phyloP scores from a whole-genome alignment of 2,329 filamentous ascomycete genomes.

The Didymella sp. region DNA sequence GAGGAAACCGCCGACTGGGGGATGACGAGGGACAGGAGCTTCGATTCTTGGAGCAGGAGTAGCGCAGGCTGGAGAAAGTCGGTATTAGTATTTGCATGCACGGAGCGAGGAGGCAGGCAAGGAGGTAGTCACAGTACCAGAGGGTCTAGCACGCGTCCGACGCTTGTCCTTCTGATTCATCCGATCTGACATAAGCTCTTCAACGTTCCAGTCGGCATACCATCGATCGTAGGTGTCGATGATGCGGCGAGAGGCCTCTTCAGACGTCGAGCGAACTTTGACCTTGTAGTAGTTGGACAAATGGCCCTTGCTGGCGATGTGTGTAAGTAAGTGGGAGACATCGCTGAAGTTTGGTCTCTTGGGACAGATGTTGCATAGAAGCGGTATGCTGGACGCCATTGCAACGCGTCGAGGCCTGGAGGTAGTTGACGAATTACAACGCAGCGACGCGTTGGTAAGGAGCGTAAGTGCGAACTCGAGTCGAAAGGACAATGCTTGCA shows the following conservation, averaged over 20 bases:
- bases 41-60: constrained; percentile 33
- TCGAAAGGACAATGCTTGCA: constrained; percentile 39
- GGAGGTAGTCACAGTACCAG: constrained; percentile 35
- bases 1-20: constrained; percentile 36
- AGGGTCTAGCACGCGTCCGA: constrained; percentile 53
- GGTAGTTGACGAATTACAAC: too few species aligned
- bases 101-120: constrained; percentile 11
- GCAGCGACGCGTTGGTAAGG: constrained; percentile 30
- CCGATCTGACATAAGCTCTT: constrained; percentile 76
- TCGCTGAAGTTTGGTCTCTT: constrained; percentile 84
- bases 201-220: constrained; percentile 76
- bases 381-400: constrained; percentile 63
- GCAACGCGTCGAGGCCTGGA: constrained; percentile 28
- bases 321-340: constrained; percentile 88
- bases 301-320: constrained; percentile 92
- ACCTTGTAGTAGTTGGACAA: constrained; percentile 83
- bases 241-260: constrained; percentile 67
- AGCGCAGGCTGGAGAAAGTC: constrained; percentile 36
- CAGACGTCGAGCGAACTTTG: constrained; percentile 72
- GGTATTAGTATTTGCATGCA: constrained; percentile 21
- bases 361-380: constrained; percentile 84
- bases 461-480: constrained; percentile 31
- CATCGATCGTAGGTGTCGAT: constrained; percentile 77
- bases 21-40: constrained; percentile 29
- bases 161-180: constrained; percentile 78